phyloP scores from a whole-genome alignment of 768 basidiomycete genomes.

The Boletus insuetus region DNA sequence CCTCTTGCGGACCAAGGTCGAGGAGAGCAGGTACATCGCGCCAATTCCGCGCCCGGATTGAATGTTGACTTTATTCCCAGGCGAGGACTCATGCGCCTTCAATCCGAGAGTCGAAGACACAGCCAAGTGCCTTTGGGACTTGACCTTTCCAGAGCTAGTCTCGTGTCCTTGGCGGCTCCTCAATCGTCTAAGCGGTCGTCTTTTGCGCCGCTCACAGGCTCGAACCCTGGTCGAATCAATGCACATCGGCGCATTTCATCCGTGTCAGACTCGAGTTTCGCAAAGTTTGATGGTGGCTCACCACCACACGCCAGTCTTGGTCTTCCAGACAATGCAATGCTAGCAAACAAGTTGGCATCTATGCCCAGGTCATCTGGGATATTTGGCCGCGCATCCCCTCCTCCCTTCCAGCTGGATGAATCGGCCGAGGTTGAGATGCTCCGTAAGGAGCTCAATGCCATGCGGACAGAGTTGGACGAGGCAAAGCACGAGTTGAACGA shows the following conservation, averaged over 20 bases:
- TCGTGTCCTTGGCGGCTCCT: conserved; percentile 39
- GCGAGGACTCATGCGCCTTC: conserved; percentile 83
- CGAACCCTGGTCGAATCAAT: conserved; percentile 40
- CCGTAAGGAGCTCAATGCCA: conserved; percentile 53
- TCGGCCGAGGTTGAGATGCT: conserved; percentile 53
- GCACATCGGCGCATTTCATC: conserved; percentile 74
- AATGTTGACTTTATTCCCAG: conserved; percentile 35
- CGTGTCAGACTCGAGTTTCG: conserved; percentile 58
- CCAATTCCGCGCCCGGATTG: neutral
- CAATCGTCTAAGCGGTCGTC: conserved; percentile 68
- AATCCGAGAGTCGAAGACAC: conserved; percentile 69
- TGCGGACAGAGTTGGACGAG: conserved; percentile 61
- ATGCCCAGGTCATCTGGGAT: conserved; percentile 45
- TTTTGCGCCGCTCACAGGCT: conserved; percentile 69
- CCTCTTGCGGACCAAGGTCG: conserved; percentile 77
- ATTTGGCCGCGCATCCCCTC: conserved; percentile 50
- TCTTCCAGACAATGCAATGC: conserved; percentile 32
- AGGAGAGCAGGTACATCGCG: conserved; percentile 71
- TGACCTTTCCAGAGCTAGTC: conserved; percentile 54
- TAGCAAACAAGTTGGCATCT: conserved; percentile 21
- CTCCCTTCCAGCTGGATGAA: conserved; percentile 31
- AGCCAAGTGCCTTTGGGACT: conserved; percentile 50
- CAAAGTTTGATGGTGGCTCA: conserved; percentile 34
- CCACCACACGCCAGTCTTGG: conserved; percentile 31
- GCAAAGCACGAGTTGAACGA: conserved; percentile 69